Percentiles rank a stretch among this genome's conserved stretches.
phyloP scores from a whole-genome alignment of 129 eudicot genomes.

The Flaveria linearis region DNA sequence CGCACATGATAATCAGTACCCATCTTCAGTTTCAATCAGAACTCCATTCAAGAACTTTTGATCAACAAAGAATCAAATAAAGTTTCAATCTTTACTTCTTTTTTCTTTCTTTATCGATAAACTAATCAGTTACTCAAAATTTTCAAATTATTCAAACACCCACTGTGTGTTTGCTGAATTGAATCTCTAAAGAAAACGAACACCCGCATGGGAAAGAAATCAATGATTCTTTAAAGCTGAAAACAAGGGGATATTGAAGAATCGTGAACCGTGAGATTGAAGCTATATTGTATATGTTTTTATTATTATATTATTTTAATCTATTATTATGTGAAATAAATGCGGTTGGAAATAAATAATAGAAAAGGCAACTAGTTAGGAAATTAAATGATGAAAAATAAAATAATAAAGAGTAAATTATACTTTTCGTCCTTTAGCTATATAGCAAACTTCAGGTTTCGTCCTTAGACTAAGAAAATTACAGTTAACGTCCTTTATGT shows the following conservation, averaged over 20 bases:
- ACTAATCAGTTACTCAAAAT: background rate
- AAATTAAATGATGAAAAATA: constrained; percentile 14
- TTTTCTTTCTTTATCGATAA: constrained; percentile 38
- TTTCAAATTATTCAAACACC: background rate
- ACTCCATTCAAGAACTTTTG: constrained; percentile 32
- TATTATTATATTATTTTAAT: constrained; percentile 12
- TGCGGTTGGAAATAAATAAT: constrained; percentile 31
- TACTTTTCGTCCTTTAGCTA: no score
- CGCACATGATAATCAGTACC: constrained; percentile 51
- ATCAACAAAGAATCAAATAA: constrained; percentile 56
- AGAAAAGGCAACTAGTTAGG: constrained; percentile 13
- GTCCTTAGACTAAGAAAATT: no score
- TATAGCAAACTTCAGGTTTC: no score
- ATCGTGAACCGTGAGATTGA: constrained; percentile 46
- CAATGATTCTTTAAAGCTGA: constrained; percentile 29
- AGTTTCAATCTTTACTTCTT: constrained; percentile 38
- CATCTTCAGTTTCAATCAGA: constrained; percentile 50
- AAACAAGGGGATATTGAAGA: constrained; percentile 38
- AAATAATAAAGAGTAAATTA: background rate
- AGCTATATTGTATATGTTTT: constrained; percentile 30
- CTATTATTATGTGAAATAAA: constrained; percentile 30
- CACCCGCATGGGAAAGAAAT: constrained; percentile 17
- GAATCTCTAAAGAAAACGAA: constrained; percentile 24
- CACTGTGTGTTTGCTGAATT: constrained; percentile 31
- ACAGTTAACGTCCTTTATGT: no score